Evolutionary conservation across 192 early-diverging fungal genomes (phyloP).

Genomic region (Linnemannia zychae): DNA sequence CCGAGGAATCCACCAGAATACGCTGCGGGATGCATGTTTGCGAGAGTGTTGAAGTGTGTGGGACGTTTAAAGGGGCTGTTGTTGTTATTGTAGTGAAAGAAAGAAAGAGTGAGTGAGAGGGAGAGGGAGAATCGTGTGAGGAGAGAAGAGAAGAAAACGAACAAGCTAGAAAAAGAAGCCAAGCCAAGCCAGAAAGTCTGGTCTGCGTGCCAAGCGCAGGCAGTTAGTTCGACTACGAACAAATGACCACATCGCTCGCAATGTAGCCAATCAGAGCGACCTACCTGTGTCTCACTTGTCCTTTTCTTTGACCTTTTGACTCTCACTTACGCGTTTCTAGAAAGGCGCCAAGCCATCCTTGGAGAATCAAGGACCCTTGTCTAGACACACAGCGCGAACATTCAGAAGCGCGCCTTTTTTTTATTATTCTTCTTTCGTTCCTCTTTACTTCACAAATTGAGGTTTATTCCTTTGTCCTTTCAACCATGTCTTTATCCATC

Average conservation of each 20-base stretch:
- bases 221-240: background rate
- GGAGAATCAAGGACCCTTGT: too few relatives aligned
- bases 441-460: background rate
- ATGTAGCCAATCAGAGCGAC: conserved; percentile 1
- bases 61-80: background rate
- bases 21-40: conserved; percentile 34
- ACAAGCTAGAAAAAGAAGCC: background rate
- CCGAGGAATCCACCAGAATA: conserved; percentile 50
- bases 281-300: background rate
- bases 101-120: background rate
- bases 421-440: too few relatives aligned
- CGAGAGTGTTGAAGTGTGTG: background rate
- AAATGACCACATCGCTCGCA: background rate
- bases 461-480: background rate
- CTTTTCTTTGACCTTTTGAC: background rate
- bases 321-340: background rate
- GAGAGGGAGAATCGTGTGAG: background rate
- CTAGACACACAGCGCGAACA: too few relatives aligned
- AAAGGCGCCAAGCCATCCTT: background rate
- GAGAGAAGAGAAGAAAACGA: conserved; percentile 11
- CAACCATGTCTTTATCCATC: background rate
- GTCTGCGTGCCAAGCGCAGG: background rate
- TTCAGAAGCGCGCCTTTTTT: too few relatives aligned
- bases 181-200: background rate
- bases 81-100: background rate